Conservation (phyloP, 2,329 filamentous ascomycete genomes). For the Ophiostoma tasmaniense region DNA sequence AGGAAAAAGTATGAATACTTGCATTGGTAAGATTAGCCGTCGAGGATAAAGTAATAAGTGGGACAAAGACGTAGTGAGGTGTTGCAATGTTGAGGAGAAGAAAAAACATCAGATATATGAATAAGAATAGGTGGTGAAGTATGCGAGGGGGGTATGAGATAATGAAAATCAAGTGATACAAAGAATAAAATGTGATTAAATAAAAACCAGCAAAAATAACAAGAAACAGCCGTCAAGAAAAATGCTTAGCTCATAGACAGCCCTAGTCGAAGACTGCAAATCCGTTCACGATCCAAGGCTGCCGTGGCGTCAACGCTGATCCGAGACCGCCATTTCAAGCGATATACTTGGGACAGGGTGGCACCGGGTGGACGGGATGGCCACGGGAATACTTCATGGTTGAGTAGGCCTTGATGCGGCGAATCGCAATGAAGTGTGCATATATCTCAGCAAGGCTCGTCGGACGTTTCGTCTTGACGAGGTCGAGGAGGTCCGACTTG, state of each 20-base stretch:
- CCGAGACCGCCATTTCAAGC: neutral
- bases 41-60: neutral
- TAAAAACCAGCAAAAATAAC: neutral
- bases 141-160: neutral
- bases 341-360: neutral
- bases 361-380: neutral
- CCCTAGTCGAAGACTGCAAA: neutral
- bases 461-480: neutral
- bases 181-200: neutral
- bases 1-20: neutral
- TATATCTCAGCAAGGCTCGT: neutral
- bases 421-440: neutral
- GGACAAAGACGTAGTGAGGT: neutral
- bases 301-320: neutral
- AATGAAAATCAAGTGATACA: neutral
- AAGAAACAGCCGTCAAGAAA: neutral
- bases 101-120: neutral
- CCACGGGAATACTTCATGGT: no score
- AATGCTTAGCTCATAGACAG: neutral
- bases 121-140: neutral
- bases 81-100: neutral
- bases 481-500: neutral
- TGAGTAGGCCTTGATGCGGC: no score
- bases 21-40: neutral
- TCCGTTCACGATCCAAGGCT: neutral